Percentiles rank a stretch among this genome's conserved stretches.
Evolutionary conservation across 305 asterid species (phyloP).

Genomic region (Fraxinus sp.): DNA sequence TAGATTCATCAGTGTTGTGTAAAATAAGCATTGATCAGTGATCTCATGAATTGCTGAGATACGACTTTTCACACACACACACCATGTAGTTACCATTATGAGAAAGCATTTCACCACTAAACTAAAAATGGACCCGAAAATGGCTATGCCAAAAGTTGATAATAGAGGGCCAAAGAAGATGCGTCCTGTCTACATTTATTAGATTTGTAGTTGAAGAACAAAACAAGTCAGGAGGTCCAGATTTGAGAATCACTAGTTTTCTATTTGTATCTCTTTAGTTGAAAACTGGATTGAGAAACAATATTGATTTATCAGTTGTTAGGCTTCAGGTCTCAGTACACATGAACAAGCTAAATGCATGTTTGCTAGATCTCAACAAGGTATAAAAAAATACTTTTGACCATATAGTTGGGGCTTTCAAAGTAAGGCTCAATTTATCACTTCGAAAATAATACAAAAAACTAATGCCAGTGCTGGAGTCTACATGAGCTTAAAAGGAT

Average conservation of each 20-base stretch:
- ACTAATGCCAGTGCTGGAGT: slow-evolving; percentile 6
- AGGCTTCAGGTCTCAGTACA: slow-evolving; percentile 20
- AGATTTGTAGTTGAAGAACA: not conserved
- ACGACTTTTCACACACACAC: not conserved
- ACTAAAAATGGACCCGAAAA: not conserved
- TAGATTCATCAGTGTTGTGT: not conserved
- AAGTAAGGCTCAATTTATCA: not conserved
- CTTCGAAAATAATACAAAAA: not conserved
- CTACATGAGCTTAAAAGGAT: not conserved
- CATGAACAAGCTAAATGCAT: not conserved
- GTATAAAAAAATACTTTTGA: not conserved
- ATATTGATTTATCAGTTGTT: not conserved
- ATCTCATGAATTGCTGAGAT: not conserved
- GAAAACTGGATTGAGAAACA: not conserved
- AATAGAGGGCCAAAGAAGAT: not conserved
- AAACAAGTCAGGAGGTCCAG: not conserved
- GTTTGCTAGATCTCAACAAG: slow-evolving; percentile 8
- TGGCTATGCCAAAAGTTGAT: not conserved
- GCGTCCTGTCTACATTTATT: not conserved
- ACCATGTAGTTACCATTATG: not conserved
- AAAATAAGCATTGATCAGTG: not conserved
- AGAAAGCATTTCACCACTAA: not conserved
- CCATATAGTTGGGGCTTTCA: not conserved
- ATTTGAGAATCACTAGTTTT: not conserved
- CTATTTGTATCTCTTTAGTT: not conserved